Evolutionary conservation across 768 basidiomycete genomes (phyloP).

Genomic region (Suillus subluteus): DNA sequence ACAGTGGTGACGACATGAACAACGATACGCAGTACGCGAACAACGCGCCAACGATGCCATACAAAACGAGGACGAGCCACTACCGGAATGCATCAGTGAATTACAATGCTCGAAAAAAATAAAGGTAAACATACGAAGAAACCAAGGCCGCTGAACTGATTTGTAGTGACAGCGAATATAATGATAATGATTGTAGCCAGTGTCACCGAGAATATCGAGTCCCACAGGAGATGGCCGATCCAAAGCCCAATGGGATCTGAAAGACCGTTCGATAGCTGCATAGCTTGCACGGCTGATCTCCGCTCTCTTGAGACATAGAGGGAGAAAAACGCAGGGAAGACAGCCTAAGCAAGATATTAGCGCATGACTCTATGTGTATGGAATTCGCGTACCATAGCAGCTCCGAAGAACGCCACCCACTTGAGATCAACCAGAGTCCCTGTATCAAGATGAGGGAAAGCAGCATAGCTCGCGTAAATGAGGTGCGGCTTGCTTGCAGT

Average conservation of each 20-base stretch:
- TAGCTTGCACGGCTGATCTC: slow-evolving; percentile 70
- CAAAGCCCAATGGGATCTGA: slow-evolving; percentile 71
- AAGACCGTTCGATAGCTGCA: slow-evolving; percentile 81
- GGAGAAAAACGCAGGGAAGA: slow-evolving; percentile 82
- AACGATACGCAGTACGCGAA: slow-evolving; percentile 72
- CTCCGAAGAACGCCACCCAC: slow-evolving; percentile 78
- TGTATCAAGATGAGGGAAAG: slow-evolving; percentile 58
- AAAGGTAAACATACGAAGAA: slow-evolving; percentile 50
- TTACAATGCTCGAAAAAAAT: not conserved
- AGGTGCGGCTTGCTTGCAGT: slow-evolving; percentile 44
- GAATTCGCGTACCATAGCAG: slow-evolving; percentile 57
- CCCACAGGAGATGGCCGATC: slow-evolving; percentile 80
- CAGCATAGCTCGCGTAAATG: slow-evolving; percentile 59
- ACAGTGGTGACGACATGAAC: slow-evolving; percentile 63
- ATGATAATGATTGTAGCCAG: slow-evolving; percentile 66
- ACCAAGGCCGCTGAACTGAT: slow-evolving; percentile 72
- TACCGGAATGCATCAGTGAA: slow-evolving; percentile 29
- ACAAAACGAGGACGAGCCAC: slow-evolving; percentile 75
- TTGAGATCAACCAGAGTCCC: slow-evolving; percentile 65
- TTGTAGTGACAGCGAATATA: slow-evolving; percentile 56
- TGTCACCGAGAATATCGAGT: slow-evolving; percentile 61
- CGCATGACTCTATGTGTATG: not conserved
- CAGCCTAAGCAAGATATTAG: slow-evolving; percentile 45
- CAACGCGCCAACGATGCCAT: slow-evolving; percentile 68
- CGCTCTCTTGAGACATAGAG: slow-evolving; percentile 78